Evolutionary conservation across 352 stramenopile genomes (phyloP), one percentile per base, ranked within the genome.

Genomic region (Aphanomyces invadans): DNA sequence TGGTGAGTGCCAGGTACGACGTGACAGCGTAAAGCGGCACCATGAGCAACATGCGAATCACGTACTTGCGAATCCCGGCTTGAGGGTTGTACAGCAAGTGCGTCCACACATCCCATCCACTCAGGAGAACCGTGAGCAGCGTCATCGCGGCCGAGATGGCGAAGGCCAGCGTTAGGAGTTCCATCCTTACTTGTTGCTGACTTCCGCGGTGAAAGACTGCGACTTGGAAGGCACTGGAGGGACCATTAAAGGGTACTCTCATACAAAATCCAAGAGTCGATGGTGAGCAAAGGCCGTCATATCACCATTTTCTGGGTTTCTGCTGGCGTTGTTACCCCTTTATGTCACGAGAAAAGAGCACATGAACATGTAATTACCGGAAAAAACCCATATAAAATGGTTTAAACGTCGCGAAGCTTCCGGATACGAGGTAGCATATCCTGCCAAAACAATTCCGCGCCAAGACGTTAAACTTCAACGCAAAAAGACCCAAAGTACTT

Each of bases 1-100:
- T 57, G 19, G 51, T 60, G 48, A 72, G 49, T 31, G 70, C 74
- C 9, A 83, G 48, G 48, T 71, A 83, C 21, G 66, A 73, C 4
- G 67, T 73, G 0, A 84, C 67, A 36, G 71, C 76, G 68, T 83
- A 85, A 7, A 83, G 60, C 4, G 77, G 76, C 29, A 85, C 73
- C 76, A 85, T 85, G n/a, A 76, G 74, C 0, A 84, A 69, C 33
- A 84, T 84, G 19, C 77, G 69, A 12, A 84, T 68, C 42, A 84
- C 74, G 45, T 77, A 73, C 54, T 70, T 79, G 48, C 60, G 46
- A n/a, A 68, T 68, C 11, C 46, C 48, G 21, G 46, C 51, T 32
- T 68, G 60, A 15, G 60, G 60, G n/a, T 68, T 68, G 48, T 68
- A 57, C 5, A 57, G 46, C 31, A 68, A 32, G 26, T 68, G 60